These are phyloP conservation scores for Erythrophleum ivorense DNA, from an alignment of 331 rosid genomes.

Conservation along the genomic window DNA sequence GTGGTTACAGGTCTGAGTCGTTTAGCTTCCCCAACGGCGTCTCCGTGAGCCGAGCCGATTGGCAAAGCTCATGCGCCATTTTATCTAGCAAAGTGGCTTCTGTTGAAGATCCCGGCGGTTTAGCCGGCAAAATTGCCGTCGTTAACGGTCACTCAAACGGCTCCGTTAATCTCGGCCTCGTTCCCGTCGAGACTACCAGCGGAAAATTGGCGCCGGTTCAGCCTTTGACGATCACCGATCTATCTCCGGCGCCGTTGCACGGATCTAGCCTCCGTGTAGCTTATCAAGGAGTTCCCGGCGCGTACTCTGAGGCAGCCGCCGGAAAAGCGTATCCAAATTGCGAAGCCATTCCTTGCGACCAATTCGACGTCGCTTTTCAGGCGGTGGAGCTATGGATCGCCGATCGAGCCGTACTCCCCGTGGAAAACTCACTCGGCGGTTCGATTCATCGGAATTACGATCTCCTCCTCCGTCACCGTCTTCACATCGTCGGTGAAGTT, in stretches of 20 bases:
- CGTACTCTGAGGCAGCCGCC: slow-evolving; percentile 73
- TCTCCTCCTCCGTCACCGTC: slow-evolving; percentile 64
- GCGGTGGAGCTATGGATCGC: slow-evolving; percentile 58
- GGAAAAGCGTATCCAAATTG: slow-evolving; percentile 68
- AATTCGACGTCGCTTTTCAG: slow-evolving; percentile 71
- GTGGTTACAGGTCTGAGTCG: no score
- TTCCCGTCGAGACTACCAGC: slow-evolving; percentile 44
- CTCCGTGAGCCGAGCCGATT: no score
- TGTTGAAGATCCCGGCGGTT: slow-evolving; percentile 30
- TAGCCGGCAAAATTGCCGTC: slow-evolving; percentile 38
- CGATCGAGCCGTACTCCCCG: slow-evolving; percentile 64
- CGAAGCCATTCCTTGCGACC: slow-evolving; percentile 69
- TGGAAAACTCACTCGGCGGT: slow-evolving; percentile 71
- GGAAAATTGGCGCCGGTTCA: slow-evolving; percentile 39
- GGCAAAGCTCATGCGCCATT: no score
- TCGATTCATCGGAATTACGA: slow-evolving; percentile 70
- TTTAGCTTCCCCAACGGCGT: no score
- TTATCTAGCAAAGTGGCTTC: slow-evolving; percentile 62
- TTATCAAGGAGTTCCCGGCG: slow-evolving; percentile 72
- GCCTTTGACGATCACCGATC: slow-evolving; percentile 62
- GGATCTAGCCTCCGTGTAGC: slow-evolving; percentile 61
- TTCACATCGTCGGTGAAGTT: no score
- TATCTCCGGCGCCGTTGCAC: slow-evolving; percentile 66
- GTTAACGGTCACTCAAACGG: slow-evolving; percentile 60
- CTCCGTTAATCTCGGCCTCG: slow-evolving; percentile 49